Conservation (phyloP, 345 rosid genomes). For the Gossypium raimondii region DNA sequence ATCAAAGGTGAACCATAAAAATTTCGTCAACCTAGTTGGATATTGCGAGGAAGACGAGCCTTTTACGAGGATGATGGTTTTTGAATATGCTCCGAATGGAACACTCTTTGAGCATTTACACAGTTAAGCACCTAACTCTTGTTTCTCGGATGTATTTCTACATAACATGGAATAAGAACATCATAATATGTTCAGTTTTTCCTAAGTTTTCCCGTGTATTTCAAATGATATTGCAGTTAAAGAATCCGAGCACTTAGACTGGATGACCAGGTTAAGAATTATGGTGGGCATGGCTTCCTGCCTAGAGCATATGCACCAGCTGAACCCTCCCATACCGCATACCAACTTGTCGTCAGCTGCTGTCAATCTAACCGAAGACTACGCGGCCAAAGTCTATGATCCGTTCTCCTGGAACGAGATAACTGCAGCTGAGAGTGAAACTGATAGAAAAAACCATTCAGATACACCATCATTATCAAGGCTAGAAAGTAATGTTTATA, state of each 20-base stretch:
- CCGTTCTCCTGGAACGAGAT: slow-evolving; percentile 57
- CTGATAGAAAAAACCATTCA: slow-evolving; percentile 21
- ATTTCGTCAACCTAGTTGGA: slow-evolving; percentile 87
- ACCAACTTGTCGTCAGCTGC: slow-evolving; percentile 59
- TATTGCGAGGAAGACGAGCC: slow-evolving; percentile 81
- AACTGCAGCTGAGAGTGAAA: slow-evolving; percentile 37
- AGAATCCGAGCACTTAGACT: slow-evolving; percentile 88
- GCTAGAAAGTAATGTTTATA: slow-evolving; percentile 53
- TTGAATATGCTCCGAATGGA: slow-evolving; percentile 94
- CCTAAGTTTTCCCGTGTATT: not conserved
- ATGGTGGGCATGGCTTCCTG: slow-evolving; percentile 90
- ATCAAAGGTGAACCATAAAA: slow-evolving; percentile 88
- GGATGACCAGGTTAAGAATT: slow-evolving; percentile 75
- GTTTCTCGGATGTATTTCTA: too few species aligned
- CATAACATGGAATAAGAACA: too few species aligned
- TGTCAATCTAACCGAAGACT: slow-evolving; percentile 76
- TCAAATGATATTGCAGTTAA: slow-evolving; percentile 45
- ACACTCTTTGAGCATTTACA: slow-evolving; percentile 89
- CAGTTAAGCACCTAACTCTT: slow-evolving; percentile 24
- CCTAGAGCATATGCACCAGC: slow-evolving; percentile 77
- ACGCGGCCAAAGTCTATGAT: slow-evolving; percentile 77
- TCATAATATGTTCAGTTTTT: not conserved
- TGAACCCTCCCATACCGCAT: slow-evolving; percentile 60
- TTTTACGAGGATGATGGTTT: slow-evolving; percentile 94
- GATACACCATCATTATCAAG: slow-evolving; percentile 25